phyloP scores from a whole-genome alignment of 495 filamentous ascomycete species.

The Penicillium herquei region DNA sequence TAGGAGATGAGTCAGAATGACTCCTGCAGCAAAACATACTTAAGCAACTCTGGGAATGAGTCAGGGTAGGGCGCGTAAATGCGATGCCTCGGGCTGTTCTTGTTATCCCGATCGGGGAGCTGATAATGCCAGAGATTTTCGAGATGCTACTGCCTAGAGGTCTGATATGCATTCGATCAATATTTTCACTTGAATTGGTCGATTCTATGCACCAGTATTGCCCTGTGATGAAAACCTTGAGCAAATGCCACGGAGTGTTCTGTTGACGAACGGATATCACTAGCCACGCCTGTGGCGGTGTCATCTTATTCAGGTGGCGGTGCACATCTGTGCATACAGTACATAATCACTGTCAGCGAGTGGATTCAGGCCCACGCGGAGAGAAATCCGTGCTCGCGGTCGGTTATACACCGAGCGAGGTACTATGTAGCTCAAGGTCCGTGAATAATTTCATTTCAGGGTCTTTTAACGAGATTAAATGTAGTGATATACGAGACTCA shows the following conservation, averaged over 20 bases:
- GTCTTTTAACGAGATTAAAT: not conserved
- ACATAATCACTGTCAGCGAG: not conserved
- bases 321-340: not conserved
- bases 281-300: conserved; percentile 18
- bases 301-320: conserved; percentile 3
- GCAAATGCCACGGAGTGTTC: not conserved
- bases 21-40: not conserved
- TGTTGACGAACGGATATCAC: conserved; percentile 21
- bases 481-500: no score
- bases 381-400: conserved; percentile 19
- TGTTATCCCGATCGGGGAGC: not conserved
- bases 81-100: not conserved
- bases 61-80: not conserved
- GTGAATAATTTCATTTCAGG: not conserved
- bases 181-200: not conserved
- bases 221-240: not conserved
- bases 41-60: not conserved
- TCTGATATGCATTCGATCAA: conserved; percentile 1
- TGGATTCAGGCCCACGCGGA: conserved; percentile 5
- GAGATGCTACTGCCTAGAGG: not conserved
- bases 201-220: not conserved
- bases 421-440: not conserved
- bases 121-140: not conserved
- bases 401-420: conserved; percentile 12
- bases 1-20: not conserved